Conservation (phyloP, 2,329 filamentous ascomycete genomes). For the Penicillium hordei region DNA sequence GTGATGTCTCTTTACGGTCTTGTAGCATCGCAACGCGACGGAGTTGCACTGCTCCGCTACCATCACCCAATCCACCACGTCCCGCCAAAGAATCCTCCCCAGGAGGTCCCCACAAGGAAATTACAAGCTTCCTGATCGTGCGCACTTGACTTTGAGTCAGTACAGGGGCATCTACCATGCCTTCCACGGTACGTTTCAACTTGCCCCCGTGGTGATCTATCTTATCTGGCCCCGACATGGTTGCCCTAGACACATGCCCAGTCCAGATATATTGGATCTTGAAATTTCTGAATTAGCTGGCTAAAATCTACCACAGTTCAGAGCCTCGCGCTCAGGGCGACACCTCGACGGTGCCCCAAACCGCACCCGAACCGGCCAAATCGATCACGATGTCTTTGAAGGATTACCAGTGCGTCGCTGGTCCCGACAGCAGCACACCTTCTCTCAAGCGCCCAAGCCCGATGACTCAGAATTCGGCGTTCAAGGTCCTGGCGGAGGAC, state of each 20-base stretch:
- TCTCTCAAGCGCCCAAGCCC: slow-evolving; percentile 65
- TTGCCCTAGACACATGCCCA: not conserved
- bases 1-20: slow-evolving; percentile 12
- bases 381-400: slow-evolving; percentile 66
- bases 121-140: not conserved
- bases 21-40: slow-evolving; percentile 13
- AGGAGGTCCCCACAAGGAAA: not conserved
- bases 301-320: slow-evolving; percentile 47
- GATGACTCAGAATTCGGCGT: slow-evolving; percentile 53
- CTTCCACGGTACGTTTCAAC: slow-evolving; percentile 36
- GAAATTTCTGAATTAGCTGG: not conserved
- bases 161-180: slow-evolving; percentile 26
- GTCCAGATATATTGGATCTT: not conserved
- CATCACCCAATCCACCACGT: slow-evolving; percentile 2
- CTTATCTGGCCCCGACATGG: not conserved
- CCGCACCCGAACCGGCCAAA: slow-evolving; percentile 48
- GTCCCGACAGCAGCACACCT: slow-evolving; percentile 68
- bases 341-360: slow-evolving; percentile 51
- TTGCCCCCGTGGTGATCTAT: slow-evolving; percentile 4
- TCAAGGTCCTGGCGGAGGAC: slow-evolving; percentile 28
- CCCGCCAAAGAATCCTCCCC: not conserved
- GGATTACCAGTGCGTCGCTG: slow-evolving; percentile 90
- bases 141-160: not conserved
- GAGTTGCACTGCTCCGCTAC: slow-evolving; percentile 3
- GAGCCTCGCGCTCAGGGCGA: slow-evolving; percentile 57